These are phyloP conservation scores for Stephanodiscus triporus DNA, from an alignment of 108 stramenopile genomes.

Conservation along the genomic window DNA sequence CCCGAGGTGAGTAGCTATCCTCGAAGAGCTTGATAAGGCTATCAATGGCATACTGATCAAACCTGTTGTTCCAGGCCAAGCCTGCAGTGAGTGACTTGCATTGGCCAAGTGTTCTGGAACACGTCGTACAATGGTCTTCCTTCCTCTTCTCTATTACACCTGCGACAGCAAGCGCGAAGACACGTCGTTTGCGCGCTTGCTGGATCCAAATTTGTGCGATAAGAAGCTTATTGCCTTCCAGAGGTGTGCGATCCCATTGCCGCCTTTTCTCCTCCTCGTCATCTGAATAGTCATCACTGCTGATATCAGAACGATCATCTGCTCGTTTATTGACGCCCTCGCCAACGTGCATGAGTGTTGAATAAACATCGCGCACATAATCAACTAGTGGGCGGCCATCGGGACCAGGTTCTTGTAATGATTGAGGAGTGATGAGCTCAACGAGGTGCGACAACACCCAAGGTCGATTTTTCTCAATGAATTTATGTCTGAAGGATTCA, in stretches of 20 bases:
- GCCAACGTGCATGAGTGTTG: slow-evolving; percentile 79
- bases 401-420: slow-evolving; percentile 54
- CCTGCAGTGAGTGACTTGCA: slow-evolving; percentile 52
- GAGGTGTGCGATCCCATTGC: slow-evolving; percentile 74
- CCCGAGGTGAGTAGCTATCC: slow-evolving; percentile 58
- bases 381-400: slow-evolving; percentile 73
- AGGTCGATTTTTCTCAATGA: slow-evolving; percentile 88
- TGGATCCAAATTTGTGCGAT: slow-evolving; percentile 83
- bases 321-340: slow-evolving; percentile 62
- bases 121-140: slow-evolving; percentile 55
- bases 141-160: slow-evolving; percentile 69
- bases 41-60: slow-evolving; percentile 76
- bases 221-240: slow-evolving; percentile 53
- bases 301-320: slow-evolving; percentile 64
- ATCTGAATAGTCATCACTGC: slow-evolving; percentile 72
- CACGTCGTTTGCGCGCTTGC: slow-evolving; percentile 74
- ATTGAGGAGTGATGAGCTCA: slow-evolving; percentile 80
- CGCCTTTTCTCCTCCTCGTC: slow-evolving; percentile 58
- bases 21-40: slow-evolving; percentile 70
- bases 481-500: slow-evolving; percentile 83
- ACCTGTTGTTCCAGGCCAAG: slow-evolving; percentile 59
- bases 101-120: slow-evolving; percentile 53
- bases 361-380: slow-evolving; percentile 78
- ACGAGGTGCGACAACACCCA: slow-evolving; percentile 89
- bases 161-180: slow-evolving; percentile 61